A percentile compares a stretch with the other conserved stretches of the same genome.
Conservation (phyloP, 805 yeast species). For the Myxozyma monticola region DNA sequence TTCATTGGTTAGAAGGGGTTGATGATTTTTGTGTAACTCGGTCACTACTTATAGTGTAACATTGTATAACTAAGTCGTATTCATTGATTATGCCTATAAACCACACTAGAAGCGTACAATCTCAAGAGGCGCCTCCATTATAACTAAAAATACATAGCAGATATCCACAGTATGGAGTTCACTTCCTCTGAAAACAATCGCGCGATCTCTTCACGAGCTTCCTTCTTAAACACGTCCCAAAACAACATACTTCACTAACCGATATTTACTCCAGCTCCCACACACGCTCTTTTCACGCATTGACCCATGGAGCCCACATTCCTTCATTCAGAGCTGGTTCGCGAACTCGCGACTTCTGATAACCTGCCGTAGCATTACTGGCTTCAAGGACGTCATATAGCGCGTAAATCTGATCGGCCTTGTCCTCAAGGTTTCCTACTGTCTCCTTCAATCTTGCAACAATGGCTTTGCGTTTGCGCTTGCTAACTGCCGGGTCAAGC, state of each 20-base stretch:
- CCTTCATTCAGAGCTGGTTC: conserved; percentile 3
- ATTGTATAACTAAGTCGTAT: no score
- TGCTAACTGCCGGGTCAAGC: conserved; percentile 25
- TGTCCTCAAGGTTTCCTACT: conserved; percentile 25
- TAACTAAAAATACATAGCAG: neutral
- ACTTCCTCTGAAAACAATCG: no score
- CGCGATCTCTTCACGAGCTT: neutral
- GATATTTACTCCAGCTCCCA: neutral
- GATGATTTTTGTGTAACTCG: no score
- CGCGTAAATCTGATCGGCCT: conserved; percentile 33
- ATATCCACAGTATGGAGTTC: no score
- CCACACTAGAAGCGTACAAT: no score
- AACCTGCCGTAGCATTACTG: conserved; percentile 1
- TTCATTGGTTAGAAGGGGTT: no score
- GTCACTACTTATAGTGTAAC: no score
- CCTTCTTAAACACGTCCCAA: neutral
- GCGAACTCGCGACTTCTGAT: neutral
- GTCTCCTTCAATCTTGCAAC: conserved; percentile 13
- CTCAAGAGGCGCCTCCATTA: neutral
- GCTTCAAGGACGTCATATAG: conserved; percentile 28
- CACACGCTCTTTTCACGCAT: no score
- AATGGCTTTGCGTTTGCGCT: conserved; percentile 23
- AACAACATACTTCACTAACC: neutral
- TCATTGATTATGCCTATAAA: no score
- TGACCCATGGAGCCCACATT: conserved; percentile 3